Conservation (phyloP, 176 grass and related monocot species). For the Musa acuminata region DNA sequence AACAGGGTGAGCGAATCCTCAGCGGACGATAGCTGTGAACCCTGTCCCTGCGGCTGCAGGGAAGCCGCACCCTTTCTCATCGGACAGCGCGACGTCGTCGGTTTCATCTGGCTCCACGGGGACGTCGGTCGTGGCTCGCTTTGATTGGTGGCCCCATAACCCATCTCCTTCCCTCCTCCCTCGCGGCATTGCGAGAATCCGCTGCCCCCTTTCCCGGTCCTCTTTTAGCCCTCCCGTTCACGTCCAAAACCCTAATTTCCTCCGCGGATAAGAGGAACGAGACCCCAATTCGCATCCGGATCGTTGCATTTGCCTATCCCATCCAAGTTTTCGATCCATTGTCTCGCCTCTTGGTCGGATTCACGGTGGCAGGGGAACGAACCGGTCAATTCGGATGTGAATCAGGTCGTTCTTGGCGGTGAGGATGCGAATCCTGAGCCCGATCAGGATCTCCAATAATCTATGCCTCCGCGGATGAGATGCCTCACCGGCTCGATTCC, state of each 20-base stretch:
- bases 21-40: too few species aligned
- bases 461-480: conserved; percentile 59
- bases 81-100: too few species aligned
- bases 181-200: neutral
- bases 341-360: too few species aligned
- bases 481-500: conserved; percentile 41
- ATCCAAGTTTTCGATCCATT: too few species aligned
- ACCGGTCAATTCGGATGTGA: neutral
- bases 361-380: neutral
- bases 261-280: neutral
- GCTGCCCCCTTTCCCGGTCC: neutral
- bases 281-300: neutral
- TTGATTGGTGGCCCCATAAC: too few species aligned
- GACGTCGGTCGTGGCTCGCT: too few species aligned
- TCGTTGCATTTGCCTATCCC: neutral
- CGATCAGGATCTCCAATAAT: conserved; percentile 1
- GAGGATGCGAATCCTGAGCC: conserved; percentile 10
- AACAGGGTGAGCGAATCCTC: too few species aligned
- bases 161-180: too few species aligned
- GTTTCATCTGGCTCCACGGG: too few species aligned
- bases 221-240: neutral
- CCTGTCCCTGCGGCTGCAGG: too few species aligned
- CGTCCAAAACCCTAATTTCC: conserved; percentile 11
- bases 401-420: neutral
- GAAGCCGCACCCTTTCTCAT: too few species aligned